A percentile compares a stretch with the other conserved stretches of the same genome.
phyloP scores from a whole-genome alignment of 2,329 filamentous ascomycete species.

The Stromatinia cepivora region DNA sequence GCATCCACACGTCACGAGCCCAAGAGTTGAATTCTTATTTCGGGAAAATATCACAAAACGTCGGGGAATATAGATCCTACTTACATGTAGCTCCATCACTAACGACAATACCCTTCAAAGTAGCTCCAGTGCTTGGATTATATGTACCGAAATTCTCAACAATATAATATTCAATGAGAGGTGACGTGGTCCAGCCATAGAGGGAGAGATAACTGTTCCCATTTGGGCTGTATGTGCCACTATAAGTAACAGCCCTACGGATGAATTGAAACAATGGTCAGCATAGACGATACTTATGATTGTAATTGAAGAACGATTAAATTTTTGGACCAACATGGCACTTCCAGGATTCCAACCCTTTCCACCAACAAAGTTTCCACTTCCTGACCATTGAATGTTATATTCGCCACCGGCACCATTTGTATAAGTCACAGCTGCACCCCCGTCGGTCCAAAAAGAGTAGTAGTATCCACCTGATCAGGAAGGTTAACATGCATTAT shows the following conservation, averaged over 20 bases:
- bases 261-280: neutral
- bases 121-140: conserved; percentile 50
- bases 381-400: conserved; percentile 51
- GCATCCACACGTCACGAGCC: too few species aligned
- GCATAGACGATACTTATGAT: neutral
- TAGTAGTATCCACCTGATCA: conserved; percentile 47
- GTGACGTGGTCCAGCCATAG: conserved; percentile 54
- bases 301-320: neutral
- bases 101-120: conserved; percentile 51
- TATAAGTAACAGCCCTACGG: conserved; percentile 45
- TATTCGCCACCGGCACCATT: conserved; percentile 54
- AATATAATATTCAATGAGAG: conserved; percentile 49
- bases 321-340: conserved; percentile 28
- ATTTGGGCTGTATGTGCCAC: conserved; percentile 44
- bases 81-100: conserved; percentile 54
- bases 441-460: conserved; percentile 60
- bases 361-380: conserved; percentile 50
- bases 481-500: neutral
- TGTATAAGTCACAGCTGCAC: conserved; percentile 52
- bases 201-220: conserved; percentile 54
- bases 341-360: conserved; percentile 51
- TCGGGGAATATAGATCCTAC: neutral
- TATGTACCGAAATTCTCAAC: conserved; percentile 55
- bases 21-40: neutral
- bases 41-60: neutral